phyloP scores from a whole-genome alignment of 1,139 yeast genomes.

The Yamadazyma spencermartinsiae region DNA sequence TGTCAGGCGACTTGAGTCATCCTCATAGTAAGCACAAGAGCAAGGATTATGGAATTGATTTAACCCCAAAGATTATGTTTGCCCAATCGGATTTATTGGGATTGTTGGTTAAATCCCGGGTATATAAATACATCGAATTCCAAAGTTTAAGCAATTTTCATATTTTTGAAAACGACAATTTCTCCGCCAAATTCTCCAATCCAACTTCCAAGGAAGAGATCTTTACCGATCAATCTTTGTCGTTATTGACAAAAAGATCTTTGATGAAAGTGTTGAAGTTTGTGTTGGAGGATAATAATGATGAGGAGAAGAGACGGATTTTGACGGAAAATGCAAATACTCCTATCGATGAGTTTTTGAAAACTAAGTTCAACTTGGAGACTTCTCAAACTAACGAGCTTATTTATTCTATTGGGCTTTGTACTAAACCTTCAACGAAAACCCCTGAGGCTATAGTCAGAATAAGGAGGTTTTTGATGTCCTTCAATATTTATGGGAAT shows the following conservation, averaged over 20 bases:
- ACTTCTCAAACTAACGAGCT: slow-evolving; percentile 78
- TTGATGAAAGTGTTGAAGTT: slow-evolving; percentile 93
- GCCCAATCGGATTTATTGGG: slow-evolving; percentile 84
- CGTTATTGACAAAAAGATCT: slow-evolving; percentile 74
- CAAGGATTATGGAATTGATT: slow-evolving; percentile 81
- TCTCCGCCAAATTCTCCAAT: slow-evolving; percentile 72
- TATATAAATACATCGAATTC: slow-evolving; percentile 88
- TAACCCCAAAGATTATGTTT: slow-evolving; percentile 86
- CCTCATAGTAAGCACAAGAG: slow-evolving; percentile 46
- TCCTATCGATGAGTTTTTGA: slow-evolving; percentile 60
- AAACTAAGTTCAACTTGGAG: slow-evolving; percentile 67
- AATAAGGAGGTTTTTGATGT: slow-evolving; percentile 76
- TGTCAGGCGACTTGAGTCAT: slow-evolving; percentile 53
- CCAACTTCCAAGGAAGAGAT: slow-evolving; percentile 81
- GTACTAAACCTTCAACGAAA: slow-evolving; percentile 56
- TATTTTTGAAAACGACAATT: slow-evolving; percentile 85
- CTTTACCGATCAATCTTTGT: slow-evolving; percentile 82
- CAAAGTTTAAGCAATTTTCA: slow-evolving; percentile 87
- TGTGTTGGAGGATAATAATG: slow-evolving; percentile 67
- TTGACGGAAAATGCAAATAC: slow-evolving; percentile 57
- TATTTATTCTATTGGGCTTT: slow-evolving; percentile 81
- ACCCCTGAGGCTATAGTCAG: slow-evolving; percentile 77
- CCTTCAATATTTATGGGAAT: slow-evolving; percentile 91
- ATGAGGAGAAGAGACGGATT: slow-evolving; percentile 41
- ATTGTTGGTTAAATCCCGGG: slow-evolving; percentile 77